phyloP scores from a whole-genome alignment of 202 grass and related monocot species.

The Miscanthus sacchariflorus region DNA sequence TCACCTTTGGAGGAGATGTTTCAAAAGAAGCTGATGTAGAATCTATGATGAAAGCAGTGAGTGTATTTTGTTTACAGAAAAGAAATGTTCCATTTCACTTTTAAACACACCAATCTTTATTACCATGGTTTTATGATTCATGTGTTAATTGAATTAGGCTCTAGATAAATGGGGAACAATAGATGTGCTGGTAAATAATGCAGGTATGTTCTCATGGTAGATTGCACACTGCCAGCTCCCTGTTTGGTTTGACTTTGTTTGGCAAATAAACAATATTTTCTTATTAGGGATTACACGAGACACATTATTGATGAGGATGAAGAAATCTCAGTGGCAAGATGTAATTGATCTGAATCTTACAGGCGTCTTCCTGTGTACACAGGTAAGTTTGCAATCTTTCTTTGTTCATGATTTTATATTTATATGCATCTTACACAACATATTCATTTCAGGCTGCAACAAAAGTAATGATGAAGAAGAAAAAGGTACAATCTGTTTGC shows the following conservation, averaged over 20 bases:
- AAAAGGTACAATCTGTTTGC: constrained; percentile 60
- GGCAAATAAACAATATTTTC: constrained; percentile 29
- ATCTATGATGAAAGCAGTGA: constrained; percentile 95
- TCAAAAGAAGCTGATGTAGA: constrained; percentile 97
- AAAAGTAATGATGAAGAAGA: constrained; percentile 99
- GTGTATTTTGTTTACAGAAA: constrained; percentile 47
- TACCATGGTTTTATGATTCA: constrained; percentile 8
- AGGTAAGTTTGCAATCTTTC: constrained; percentile 53
- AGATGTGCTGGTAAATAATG: constrained; percentile 97
- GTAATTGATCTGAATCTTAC: constrained; percentile 99
- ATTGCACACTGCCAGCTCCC: constrained; percentile 20
- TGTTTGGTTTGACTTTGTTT: constrained; percentile 41
- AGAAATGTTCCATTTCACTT: constrained; percentile 21
- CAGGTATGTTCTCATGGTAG: constrained; percentile 58
- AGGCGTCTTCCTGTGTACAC: constrained; percentile 94
- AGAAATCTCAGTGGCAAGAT: constrained; percentile 98
- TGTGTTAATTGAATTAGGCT: constrained; percentile 56
- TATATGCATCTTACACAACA: constrained; percentile 36
- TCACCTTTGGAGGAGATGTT: constrained; percentile 97
- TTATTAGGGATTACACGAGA: constrained; percentile 89
- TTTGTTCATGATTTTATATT: constrained; percentile 12
- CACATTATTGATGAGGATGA: constrained; percentile 98
- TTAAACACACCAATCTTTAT: constrained; percentile 11
- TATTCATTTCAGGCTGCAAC: constrained; percentile 85
- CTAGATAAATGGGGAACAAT: constrained; percentile 93